These are phyloP conservation scores for Vigna radiata DNA, from an alignment of 306 rosid species.

Conservation along the genomic window DNA sequence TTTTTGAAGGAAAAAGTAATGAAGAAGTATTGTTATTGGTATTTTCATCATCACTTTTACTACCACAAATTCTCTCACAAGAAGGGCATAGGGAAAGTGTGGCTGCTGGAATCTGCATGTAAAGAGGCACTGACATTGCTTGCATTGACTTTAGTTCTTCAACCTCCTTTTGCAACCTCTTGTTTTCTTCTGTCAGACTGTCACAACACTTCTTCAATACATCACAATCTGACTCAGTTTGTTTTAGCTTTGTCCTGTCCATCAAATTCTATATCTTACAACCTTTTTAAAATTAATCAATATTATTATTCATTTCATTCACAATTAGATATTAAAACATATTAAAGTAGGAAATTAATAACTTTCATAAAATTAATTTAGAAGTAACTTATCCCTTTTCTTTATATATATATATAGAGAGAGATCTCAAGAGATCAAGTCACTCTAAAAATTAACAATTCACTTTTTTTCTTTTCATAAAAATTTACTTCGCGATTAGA, in stretches of 20 bases:
- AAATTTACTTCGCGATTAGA: too few relatives aligned
- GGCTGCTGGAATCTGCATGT: conserved; percentile 75
- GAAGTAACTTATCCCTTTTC: too few relatives aligned
- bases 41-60: conserved; percentile 2
- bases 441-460: too few relatives aligned
- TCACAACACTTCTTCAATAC: conserved; percentile 70
- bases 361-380: too few relatives aligned
- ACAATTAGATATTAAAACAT: too few relatives aligned
- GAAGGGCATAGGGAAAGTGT: conserved; percentile 80
- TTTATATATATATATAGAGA: too few relatives aligned
- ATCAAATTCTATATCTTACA: not conserved
- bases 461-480: too few relatives aligned
- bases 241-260: conserved; percentile 84
- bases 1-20: conserved; percentile 44
- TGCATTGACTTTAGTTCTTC: conserved; percentile 71
- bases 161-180: conserved; percentile 67
- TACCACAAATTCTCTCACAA: conserved; percentile 64
- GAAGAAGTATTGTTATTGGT: conserved; percentile 32
- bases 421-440: too few relatives aligned
- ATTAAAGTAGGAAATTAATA: too few relatives aligned
- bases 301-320: not conserved
- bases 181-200: conserved; percentile 77
- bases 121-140: conserved; percentile 52
- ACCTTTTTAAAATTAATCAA: too few relatives aligned
- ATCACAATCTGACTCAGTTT: conserved; percentile 83